phyloP scores from a whole-genome alignment of 306 rosid species.

The cucumber (Cucumis sativus) region DNA sequence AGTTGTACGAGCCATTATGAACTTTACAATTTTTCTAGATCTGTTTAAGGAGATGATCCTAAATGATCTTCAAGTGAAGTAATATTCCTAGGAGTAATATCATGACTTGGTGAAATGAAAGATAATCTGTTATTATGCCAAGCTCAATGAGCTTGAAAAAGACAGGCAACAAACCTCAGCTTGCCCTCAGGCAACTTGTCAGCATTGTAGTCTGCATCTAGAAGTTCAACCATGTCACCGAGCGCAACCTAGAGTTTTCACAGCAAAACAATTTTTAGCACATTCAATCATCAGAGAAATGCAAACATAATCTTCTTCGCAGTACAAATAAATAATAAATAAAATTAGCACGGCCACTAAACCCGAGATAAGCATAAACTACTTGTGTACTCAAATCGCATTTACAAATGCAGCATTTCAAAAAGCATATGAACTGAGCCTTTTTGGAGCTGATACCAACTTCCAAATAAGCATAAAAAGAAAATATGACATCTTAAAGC shows the following conservation, averaged over 20 bases:
- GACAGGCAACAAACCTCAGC: constrained; percentile 46
- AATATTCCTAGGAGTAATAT: background rate
- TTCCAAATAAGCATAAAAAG: background rate
- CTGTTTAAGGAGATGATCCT: background rate
- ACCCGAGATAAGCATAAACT: background rate
- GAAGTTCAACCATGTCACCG: constrained; percentile 88
- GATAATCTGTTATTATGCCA: background rate
- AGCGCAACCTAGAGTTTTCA: constrained; percentile 57
- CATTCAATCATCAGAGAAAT: background rate
- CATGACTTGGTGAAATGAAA: background rate
- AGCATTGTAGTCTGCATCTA: constrained; percentile 51
- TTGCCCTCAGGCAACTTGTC: constrained; percentile 72
- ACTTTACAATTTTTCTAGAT: background rate
- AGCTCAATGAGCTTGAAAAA: background rate
- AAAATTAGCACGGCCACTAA: background rate
- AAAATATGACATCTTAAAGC: background rate
- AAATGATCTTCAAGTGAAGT: background rate
- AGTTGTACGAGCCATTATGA: background rate
- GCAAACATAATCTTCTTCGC: background rate
- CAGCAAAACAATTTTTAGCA: background rate
- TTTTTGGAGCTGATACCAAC: background rate
- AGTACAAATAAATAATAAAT: background rate
- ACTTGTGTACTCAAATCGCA: background rate
- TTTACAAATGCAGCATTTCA: background rate
- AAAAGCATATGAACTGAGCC: background rate